Percentiles rank a stretch among this genome's conserved stretches.
phyloP scores from a whole-genome alignment of 768 basidiomycete species.

The Leucocoprinus birnbaumii region DNA sequence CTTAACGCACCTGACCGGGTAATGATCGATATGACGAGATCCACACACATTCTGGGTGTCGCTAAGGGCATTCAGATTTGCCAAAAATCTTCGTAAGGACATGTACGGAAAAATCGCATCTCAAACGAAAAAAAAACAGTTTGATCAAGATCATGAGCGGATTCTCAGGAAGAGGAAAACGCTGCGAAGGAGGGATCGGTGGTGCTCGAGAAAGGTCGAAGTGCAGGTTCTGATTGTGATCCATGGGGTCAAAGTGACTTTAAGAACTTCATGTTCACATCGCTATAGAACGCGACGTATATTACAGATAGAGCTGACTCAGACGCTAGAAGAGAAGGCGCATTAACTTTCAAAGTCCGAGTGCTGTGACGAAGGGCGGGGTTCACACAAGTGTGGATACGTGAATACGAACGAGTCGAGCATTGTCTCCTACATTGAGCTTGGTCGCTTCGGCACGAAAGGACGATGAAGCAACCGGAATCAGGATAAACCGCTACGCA shows the following conservation, averaged over 20 bases:
- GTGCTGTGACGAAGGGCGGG: constrained; percentile 37
- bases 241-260: constrained; percentile 32
- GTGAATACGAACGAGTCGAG: constrained; percentile 51
- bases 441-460: constrained; percentile 38
- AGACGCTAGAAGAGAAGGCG: constrained; percentile 18
- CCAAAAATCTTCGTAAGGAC: no score
- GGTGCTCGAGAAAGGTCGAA: constrained; percentile 11
- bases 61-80: no score
- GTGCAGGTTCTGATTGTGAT: constrained; percentile 40
- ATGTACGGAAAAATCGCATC: no score
- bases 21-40: no score
- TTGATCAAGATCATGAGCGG: constrained; percentile 3
- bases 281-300: constrained; percentile 33
- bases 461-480: not conserved
- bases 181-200: not conserved
- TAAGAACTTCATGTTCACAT: constrained; percentile 39
- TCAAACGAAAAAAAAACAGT: no score
- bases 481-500: constrained; percentile 23
- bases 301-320: constrained; percentile 16
- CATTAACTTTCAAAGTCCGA: constrained; percentile 25
- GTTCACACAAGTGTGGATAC: constrained; percentile 42
- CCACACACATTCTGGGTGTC: no score
- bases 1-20: no score
- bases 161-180: not conserved
- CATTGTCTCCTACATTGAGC: constrained; percentile 40